phyloP scores from a whole-genome alignment of 2,329 filamentous ascomycete species.

The Aspergillus candidus region DNA sequence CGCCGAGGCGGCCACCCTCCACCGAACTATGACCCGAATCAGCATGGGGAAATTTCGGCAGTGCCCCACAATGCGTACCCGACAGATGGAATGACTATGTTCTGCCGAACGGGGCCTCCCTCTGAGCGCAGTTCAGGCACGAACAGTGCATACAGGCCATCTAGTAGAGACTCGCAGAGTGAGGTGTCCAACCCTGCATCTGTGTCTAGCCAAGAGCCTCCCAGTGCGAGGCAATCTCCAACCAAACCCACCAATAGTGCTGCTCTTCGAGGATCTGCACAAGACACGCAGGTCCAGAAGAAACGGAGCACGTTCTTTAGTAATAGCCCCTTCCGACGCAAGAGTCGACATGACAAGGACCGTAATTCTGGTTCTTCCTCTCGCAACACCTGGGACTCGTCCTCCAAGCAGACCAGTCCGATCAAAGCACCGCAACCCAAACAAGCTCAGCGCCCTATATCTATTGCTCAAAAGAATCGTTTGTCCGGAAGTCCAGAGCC shows the following conservation, averaged over 20 bases:
- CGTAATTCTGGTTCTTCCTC: slow-evolving; percentile 32
- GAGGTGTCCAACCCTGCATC: slow-evolving; percentile 87
- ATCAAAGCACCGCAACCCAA: slow-evolving; percentile 33
- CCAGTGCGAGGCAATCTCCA: slow-evolving; percentile 68
- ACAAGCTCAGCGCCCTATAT: slow-evolving; percentile 3
- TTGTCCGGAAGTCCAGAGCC: slow-evolving; percentile 66
- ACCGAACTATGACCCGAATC: slow-evolving; percentile 49
- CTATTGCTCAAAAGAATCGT: slow-evolving; percentile 15
- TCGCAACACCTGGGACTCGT: slow-evolving; percentile 51
- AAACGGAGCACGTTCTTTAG: slow-evolving; percentile 84
- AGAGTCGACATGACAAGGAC: slow-evolving; percentile 74
- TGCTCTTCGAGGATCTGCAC: slow-evolving; percentile 41
- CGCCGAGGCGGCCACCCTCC: slow-evolving; percentile 37
- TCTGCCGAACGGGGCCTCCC: slow-evolving; percentile 70
- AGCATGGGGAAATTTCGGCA: slow-evolving; percentile 58
- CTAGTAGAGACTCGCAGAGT: slow-evolving; percentile 81
- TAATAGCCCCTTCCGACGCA: slow-evolving; percentile 85
- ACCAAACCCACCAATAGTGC: slow-evolving; percentile 51
- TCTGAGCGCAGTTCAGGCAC: slow-evolving; percentile 65
- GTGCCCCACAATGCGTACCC: slow-evolving; percentile 92
- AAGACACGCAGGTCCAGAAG: slow-evolving; percentile 63
- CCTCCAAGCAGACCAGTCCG: slow-evolving; percentile 38
- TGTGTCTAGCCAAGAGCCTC: slow-evolving; percentile 75
- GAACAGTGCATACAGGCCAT: slow-evolving; percentile 61
- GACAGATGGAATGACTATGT: slow-evolving; percentile 94